A percentile compares a stretch with the other conserved stretches of the same genome.
Conservation (phyloP, 331 rosid genomes). For the Spiraea crenata region DNA sequence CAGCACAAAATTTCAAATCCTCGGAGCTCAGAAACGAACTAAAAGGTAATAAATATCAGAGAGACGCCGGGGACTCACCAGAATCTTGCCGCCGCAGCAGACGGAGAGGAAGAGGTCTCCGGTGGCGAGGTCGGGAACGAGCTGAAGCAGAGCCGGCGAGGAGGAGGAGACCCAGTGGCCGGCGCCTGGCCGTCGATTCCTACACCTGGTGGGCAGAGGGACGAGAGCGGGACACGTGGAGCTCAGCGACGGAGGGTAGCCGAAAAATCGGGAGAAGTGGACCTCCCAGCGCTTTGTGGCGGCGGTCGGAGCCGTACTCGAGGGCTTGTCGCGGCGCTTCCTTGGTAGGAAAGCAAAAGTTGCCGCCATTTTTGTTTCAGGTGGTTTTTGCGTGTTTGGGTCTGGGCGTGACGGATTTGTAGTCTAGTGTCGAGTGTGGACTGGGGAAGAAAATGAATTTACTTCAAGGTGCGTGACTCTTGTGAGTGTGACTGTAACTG, state of each 20-base stretch:
- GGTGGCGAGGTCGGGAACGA: slow-evolving; percentile 28
- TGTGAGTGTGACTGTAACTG: no score
- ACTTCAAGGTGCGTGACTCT: no score
- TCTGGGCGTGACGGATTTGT: no score
- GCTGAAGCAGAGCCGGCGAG: slow-evolving; percentile 48
- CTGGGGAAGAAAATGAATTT: no score
- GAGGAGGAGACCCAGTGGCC: slow-evolving; percentile 84
- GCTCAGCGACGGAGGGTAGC: slow-evolving; percentile 41
- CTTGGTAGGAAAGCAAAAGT: slow-evolving; percentile 27
- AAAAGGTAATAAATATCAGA: neutral
- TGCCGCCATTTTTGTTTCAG: slow-evolving; percentile 67
- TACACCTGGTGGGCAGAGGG: slow-evolving; percentile 46
- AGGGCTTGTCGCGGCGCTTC: slow-evolving; percentile 5
- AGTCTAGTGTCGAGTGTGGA: no score
- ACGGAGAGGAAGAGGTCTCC: slow-evolving; percentile 52
- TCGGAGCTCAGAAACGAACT: neutral
- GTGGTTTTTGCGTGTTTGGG: neutral
- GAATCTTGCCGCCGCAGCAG: slow-evolving; percentile 33
- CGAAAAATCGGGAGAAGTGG: slow-evolving; percentile 64
- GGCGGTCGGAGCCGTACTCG: slow-evolving; percentile 9
- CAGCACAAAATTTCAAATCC: neutral
- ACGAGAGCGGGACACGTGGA: slow-evolving; percentile 41
- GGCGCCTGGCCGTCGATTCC: slow-evolving; percentile 35
- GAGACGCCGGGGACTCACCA: slow-evolving; percentile 34
- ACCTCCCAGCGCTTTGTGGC: slow-evolving; percentile 69